Percentiles rank a stretch among this genome's conserved stretches.
These are phyloP conservation scores for Candida tunisiensis DNA, from an alignment of 1,139 yeast genomes.

Conservation along the genomic window DNA sequence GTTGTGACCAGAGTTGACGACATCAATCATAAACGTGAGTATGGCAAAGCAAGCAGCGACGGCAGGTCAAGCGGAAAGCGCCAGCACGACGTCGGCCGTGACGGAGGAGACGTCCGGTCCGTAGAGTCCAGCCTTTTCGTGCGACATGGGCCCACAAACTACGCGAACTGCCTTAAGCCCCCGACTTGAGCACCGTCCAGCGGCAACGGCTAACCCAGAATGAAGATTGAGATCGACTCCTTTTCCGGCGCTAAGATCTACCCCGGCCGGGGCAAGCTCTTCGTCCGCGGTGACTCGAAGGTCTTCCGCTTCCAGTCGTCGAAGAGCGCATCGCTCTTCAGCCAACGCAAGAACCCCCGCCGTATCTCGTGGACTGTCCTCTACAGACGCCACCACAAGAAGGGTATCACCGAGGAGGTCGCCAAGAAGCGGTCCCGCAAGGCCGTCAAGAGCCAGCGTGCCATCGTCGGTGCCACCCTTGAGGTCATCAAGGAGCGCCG, in stretches of 20 bases:
- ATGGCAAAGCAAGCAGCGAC: too few species aligned
- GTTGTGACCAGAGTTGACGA: too few species aligned
- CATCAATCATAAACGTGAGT: too few species aligned
- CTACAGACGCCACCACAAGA: slow-evolving; percentile 99
- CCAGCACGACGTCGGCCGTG: too few species aligned
- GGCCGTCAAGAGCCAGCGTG: slow-evolving; percentile 97
- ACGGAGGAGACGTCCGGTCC: too few species aligned
- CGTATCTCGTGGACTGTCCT: slow-evolving; percentile 99
- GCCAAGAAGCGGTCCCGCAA: slow-evolving; percentile 96
- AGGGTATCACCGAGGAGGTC: slow-evolving; percentile 98
- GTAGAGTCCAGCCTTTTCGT: too few species aligned
- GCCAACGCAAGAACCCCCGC: slow-evolving; percentile 99
- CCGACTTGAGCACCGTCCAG: too few species aligned
- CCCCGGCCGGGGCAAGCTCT: slow-evolving; percentile 99
- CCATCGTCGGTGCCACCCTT: slow-evolving; percentile 97
- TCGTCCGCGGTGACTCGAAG: slow-evolving; percentile 99
- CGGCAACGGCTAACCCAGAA: too few species aligned
- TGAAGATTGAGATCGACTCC: slow-evolving; percentile 99
- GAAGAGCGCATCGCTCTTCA: slow-evolving; percentile 95
- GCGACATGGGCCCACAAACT: too few species aligned
- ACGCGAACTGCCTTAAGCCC: too few species aligned
- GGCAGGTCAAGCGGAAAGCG: too few species aligned
- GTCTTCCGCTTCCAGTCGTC: slow-evolving; percentile 98
- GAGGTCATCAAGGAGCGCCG: slow-evolving; percentile 98
- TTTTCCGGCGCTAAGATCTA: slow-evolving; percentile 99